A percentile compares a stretch with the other conserved stretches of the same genome.
These are phyloP conservation scores for Cyclocybe cylindracea DNA, from an alignment of 768 basidiomycete species.

Conservation along the genomic window DNA sequence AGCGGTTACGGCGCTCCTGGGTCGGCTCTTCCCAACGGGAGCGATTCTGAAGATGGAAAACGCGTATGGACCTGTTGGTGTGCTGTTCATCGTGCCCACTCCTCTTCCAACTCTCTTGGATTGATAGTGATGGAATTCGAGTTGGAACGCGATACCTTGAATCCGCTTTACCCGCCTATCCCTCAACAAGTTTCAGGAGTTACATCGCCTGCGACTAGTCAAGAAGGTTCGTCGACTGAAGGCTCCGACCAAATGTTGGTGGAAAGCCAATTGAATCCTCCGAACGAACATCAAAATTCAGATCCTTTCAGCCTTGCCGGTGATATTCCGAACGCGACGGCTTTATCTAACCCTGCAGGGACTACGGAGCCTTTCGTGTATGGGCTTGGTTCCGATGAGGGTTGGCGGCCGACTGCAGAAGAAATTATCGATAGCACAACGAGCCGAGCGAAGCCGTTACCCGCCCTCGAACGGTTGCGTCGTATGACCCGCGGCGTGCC, in stretches of 20 bases:
- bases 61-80: slow-evolving; percentile 71
- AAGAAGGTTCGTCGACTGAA: neutral
- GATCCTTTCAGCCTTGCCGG: no score
- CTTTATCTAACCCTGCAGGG: neutral
- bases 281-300: no score
- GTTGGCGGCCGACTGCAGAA: slow-evolving; percentile 51
- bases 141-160: slow-evolving; percentile 66
- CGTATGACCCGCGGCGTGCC: slow-evolving; percentile 33
- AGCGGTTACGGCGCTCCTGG: slow-evolving; percentile 73
- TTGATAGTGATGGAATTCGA: slow-evolving; percentile 81
- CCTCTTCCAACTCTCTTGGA: slow-evolving; percentile 14
- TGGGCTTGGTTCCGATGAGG: slow-evolving; percentile 21
- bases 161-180: slow-evolving; percentile 63
- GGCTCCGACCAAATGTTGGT: no score
- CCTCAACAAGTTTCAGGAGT: neutral
- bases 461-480: slow-evolving; percentile 69
- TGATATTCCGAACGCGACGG: no score
- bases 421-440: slow-evolving; percentile 76
- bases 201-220: slow-evolving; percentile 1
- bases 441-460: slow-evolving; percentile 63
- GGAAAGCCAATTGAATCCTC: no score
- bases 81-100: slow-evolving; percentile 56
- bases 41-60: slow-evolving; percentile 31
- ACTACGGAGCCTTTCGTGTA: slow-evolving; percentile 2
- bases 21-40: slow-evolving; percentile 30